Conservation (phyloP, 1,139 yeast species). For the Diutina catenulata region DNA sequence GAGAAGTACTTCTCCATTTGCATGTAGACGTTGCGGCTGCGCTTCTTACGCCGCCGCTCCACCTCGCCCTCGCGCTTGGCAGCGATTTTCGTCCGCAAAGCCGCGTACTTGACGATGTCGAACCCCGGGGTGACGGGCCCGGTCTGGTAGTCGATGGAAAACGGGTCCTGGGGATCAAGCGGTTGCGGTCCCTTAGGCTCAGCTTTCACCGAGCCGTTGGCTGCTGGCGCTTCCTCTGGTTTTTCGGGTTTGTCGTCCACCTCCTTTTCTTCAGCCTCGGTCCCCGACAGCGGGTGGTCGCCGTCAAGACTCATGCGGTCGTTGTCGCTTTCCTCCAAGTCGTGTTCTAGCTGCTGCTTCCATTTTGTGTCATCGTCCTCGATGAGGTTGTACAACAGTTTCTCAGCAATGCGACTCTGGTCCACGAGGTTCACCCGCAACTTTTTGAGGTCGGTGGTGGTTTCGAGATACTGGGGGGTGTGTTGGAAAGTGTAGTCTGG, state of each 20-base stretch:
- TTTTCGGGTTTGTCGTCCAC: slow-evolving; percentile 11
- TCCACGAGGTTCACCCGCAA: slow-evolving; percentile 61
- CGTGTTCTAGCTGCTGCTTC: slow-evolving; percentile 18
- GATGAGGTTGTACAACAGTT: slow-evolving; percentile 53
- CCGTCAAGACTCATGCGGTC: slow-evolving; percentile 10
- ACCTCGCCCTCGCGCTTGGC: slow-evolving; percentile 13
- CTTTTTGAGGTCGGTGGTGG: slow-evolving; percentile 61
- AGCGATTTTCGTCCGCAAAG: slow-evolving; percentile 24
- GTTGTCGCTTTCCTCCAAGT: slow-evolving; percentile 11
- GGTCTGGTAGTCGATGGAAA: slow-evolving; percentile 9
- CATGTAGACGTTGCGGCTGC: slow-evolving; percentile 26
- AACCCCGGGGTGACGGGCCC: slow-evolving; percentile 13
- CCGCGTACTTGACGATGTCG: slow-evolving; percentile 47
- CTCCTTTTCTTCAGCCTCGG: slow-evolving; percentile 10
- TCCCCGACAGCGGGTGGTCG: slow-evolving; percentile 4
- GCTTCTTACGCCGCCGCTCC: slow-evolving; percentile 13
- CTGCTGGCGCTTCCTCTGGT: neutral
- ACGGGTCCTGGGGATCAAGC: neutral
- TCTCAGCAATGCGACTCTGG: slow-evolving; percentile 73
- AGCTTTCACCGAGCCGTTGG: slow-evolving; percentile 2
- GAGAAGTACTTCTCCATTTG: slow-evolving; percentile 34
- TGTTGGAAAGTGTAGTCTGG: slow-evolving; percentile 85
- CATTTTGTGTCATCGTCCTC: slow-evolving; percentile 29
- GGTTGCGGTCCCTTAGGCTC: neutral
- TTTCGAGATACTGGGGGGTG: slow-evolving; percentile 55